phyloP scores from a whole-genome alignment of 352 stramenopile species.

The Aphanomyces stellatus region DNA sequence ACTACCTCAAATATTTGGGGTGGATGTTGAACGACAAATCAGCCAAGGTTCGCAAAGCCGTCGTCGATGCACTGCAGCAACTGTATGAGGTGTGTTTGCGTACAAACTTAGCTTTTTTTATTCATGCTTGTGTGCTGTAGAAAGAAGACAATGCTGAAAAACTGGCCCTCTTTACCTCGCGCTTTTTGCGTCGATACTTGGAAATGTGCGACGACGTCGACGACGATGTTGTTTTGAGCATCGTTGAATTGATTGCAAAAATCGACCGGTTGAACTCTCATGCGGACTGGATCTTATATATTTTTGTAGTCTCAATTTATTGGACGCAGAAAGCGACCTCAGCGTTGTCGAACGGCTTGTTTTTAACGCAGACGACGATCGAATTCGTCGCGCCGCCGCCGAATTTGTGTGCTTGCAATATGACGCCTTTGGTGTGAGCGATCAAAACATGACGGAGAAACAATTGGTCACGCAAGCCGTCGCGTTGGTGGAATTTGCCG shows the following conservation, averaged over 20 bases:
- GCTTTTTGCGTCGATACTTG: slow-evolving; percentile 67
- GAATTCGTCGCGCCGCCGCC: slow-evolving; percentile 69
- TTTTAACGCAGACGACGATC: slow-evolving; percentile 56
- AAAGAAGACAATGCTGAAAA: slow-evolving; percentile 52
- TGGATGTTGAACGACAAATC: slow-evolving; percentile 93
- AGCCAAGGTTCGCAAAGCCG: slow-evolving; percentile 64
- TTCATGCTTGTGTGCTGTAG: background rate
- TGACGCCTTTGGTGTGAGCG: slow-evolving; percentile 66
- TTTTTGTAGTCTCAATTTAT: slow-evolving; percentile 49
- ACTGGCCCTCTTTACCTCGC: slow-evolving; percentile 69
- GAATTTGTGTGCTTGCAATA: slow-evolving; percentile 86
- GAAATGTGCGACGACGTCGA: slow-evolving; percentile 79
- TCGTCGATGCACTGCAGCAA: slow-evolving; percentile 68
- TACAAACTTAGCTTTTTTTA: no score
- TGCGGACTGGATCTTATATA: background rate
- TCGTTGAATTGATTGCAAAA: slow-evolving; percentile 36
- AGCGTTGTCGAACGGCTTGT: slow-evolving; percentile 71
- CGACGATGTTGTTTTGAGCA: slow-evolving; percentile 65
- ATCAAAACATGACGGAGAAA: slow-evolving; percentile 48
- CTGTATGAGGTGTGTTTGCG: slow-evolving; percentile 51
- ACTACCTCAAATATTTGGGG: slow-evolving; percentile 94
- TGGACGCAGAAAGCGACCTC: slow-evolving; percentile 68
- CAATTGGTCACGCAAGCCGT: slow-evolving; percentile 82
- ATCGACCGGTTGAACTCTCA: slow-evolving; percentile 8
- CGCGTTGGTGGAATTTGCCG: slow-evolving; percentile 81